Conservation (phyloP, 1,284 basidiomycete species). For the Peniophora sp. region DNA sequence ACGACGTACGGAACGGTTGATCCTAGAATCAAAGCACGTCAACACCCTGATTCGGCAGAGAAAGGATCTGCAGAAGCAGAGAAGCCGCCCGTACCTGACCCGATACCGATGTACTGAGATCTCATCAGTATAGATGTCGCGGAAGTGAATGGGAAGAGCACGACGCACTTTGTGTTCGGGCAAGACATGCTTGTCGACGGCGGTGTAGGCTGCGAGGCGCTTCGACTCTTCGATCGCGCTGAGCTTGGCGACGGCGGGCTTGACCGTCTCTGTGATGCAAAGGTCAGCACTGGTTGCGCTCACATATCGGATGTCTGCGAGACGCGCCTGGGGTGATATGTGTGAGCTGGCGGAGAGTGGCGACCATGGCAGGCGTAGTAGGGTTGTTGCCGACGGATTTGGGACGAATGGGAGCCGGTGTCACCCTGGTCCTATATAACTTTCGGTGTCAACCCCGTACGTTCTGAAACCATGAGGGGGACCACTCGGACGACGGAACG, state of each 20-base stretch:
- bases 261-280: not conserved
- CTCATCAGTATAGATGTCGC: slow-evolving; percentile 4
- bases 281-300: not conserved
- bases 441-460: not conserved
- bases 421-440: not conserved
- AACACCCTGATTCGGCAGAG: slow-evolving; percentile 1
- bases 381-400: not conserved
- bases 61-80: not conserved
- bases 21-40: slow-evolving; percentile 35
- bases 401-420: not conserved
- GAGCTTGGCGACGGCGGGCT: slow-evolving; percentile 10
- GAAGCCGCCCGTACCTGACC: slow-evolving; percentile 50
- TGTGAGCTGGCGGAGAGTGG: not conserved
- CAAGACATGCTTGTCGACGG: slow-evolving; percentile 86
- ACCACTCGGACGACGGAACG: not conserved
- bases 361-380: not conserved
- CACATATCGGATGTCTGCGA: too few species aligned
- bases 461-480: not conserved
- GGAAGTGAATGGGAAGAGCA: not conserved
- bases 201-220: slow-evolving; percentile 87
- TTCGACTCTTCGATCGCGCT: slow-evolving; percentile 72
- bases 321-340: too few species aligned
- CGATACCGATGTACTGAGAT: slow-evolving; percentile 79
- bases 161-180: slow-evolving; percentile 73
- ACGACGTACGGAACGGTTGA: slow-evolving; percentile 98